Conservation (phyloP, 768 basidiomycete species). For the Mycena polygramma region DNA sequence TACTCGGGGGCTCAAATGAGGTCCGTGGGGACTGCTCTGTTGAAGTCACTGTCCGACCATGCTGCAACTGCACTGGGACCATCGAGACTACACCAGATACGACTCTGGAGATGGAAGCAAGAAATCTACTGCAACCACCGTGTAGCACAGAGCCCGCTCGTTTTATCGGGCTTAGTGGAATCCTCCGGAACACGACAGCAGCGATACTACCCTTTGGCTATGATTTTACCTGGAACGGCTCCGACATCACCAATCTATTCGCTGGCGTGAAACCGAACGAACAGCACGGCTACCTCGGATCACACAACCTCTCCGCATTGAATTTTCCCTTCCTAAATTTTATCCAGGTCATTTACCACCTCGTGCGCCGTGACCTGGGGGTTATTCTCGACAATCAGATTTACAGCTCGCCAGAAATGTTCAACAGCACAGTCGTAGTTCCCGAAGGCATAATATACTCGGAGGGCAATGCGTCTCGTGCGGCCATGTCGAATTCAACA, state of each 20-base stretch:
- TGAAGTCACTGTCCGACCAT: neutral
- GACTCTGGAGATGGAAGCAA: neutral
- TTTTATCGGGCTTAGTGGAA: neutral
- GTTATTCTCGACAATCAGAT: neutral
- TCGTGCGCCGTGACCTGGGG: no score
- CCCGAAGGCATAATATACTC: neutral
- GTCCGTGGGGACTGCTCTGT: neutral
- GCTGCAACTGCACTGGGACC: neutral
- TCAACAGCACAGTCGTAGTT: neutral
- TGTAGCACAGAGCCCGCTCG: conserved; percentile 2
- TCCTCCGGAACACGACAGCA: neutral
- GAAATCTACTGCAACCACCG: neutral
- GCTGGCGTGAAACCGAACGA: neutral
- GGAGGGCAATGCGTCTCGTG: neutral
- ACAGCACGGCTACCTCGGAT: neutral
- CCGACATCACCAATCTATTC: neutral
- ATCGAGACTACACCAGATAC: neutral
- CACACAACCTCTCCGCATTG: neutral
- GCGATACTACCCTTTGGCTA: neutral
- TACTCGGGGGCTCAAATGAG: neutral
- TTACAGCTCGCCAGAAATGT: neutral
- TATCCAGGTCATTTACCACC: neutral
- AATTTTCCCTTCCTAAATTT: neutral
- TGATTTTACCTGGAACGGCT: neutral
- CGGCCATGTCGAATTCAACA: neutral